A percentile compares a stretch with the other conserved stretches of the same genome.
phyloP scores from a whole-genome alignment of 768 basidiomycete genomes.

The Hirschioporus abietinus region DNA sequence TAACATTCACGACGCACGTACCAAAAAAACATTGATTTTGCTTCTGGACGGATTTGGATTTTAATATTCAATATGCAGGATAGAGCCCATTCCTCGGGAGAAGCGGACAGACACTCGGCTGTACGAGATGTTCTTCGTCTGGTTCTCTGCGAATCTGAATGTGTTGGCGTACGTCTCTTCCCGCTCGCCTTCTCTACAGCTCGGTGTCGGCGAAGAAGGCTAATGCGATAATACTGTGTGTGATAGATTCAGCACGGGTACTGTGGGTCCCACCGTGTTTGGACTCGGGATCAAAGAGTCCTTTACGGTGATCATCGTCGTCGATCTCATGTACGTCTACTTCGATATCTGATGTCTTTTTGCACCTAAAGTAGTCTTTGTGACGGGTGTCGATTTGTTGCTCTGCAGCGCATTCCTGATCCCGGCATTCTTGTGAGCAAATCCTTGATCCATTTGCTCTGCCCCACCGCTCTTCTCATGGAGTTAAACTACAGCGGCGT shows the following conservation, averaged over 20 bases:
- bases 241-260: slow-evolving; percentile 42
- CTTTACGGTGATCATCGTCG: slow-evolving; percentile 33
- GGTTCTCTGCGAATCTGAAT: slow-evolving; percentile 69
- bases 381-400: too few species aligned
- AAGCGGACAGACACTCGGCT: slow-evolving; percentile 52
- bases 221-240: slow-evolving; percentile 1
- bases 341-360: too few species aligned
- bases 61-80: slow-evolving; percentile 30
- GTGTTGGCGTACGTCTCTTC: slow-evolving; percentile 42
- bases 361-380: too few species aligned
- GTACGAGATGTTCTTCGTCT: slow-evolving; percentile 64
- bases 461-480: neutral
- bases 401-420: slow-evolving; percentile 25
- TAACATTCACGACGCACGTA: too few species aligned
- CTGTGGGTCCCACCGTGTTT: slow-evolving; percentile 45
- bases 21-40: too few species aligned
- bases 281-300: slow-evolving; percentile 39
- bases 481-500: slow-evolving; percentile 30
- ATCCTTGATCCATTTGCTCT: neutral
- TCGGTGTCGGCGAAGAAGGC: neutral
- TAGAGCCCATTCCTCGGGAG: slow-evolving; percentile 44
- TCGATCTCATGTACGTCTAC: slow-evolving; percentile 38
- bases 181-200: neutral
- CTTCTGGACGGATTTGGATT: too few species aligned
- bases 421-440: slow-evolving; percentile 34